Conservation (phyloP, 176 grass and related monocot genomes). For the Musa schizocarpa region DNA sequence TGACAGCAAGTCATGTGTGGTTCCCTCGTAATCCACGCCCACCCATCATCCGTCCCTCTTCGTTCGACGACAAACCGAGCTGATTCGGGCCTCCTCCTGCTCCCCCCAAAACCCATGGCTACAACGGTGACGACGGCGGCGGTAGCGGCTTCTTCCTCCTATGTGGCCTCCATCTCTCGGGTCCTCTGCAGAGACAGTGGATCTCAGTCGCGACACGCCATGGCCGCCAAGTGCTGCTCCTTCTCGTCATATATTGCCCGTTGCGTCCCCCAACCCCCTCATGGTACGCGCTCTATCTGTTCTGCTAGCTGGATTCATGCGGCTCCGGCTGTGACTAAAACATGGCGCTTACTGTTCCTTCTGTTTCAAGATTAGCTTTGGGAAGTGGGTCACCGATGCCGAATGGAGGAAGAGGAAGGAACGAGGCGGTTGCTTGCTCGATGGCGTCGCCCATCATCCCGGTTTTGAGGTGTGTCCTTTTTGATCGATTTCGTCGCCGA, state of each 20-base stretch:
- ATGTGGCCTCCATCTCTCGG: constrained; percentile 65
- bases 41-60: too few species aligned
- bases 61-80: too few species aligned
- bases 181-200: constrained; percentile 34
- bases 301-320: constrained; percentile 3
- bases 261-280: background rate
- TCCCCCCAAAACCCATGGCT: too few species aligned
- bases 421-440: constrained; percentile 22
- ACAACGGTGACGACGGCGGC: too few species aligned
- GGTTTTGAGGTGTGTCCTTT: constrained; percentile 32
- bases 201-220: constrained; percentile 13
- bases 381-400: constrained; percentile 6
- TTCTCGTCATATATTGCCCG: constrained; percentile 6
- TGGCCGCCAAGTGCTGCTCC: background rate
- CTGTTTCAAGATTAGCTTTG: background rate
- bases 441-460: constrained; percentile 15
- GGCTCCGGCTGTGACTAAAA: background rate
- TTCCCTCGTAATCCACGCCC: too few species aligned
- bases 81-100: too few species aligned
- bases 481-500: background rate
- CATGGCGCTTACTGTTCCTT: background rate
- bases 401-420: constrained; percentile 17
- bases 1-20: too few species aligned
- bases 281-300: background rate
- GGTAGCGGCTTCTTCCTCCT: background rate